Evolutionary conservation across 495 filamentous ascomycete species (phyloP), one percentile per base, ranked within the genome.

Genomic region (Penicillium ochrochloron): DNA sequence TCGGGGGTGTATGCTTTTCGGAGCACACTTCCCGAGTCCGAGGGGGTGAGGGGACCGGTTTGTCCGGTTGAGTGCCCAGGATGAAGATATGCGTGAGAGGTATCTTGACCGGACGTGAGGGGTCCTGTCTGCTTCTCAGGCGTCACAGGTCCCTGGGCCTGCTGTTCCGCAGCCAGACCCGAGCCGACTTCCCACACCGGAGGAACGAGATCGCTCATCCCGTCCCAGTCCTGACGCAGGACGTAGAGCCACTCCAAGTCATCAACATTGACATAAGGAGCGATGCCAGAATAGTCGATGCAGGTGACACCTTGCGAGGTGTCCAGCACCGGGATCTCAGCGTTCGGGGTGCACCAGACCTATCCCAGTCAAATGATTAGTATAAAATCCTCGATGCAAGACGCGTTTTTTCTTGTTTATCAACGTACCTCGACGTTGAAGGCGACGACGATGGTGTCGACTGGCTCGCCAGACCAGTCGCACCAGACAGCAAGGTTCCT

Each of bases 401-500:
- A 35, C 17, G 51, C 19, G 31, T 53, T 42, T 17, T 15, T 52
- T 50, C 35, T 56, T 37, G 33, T 19, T 25, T 53, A 27, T 19
- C 48, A 21, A 41, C 66, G 62, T 72, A 80, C 78, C 66, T 80
- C 75, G 17, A 80, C 54, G 25, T 27, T 27, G 25, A 27, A 3
- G 66, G 59, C 5, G 50, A 77, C 55, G 12, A 69, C 62, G n/a
- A 75, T 76, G 11, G 67, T 66, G 14, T 74, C 65, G 2, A 57
- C 37, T 11, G 64, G 63, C 8, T 74, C 67, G 5, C 75, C 77
- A 55, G 57, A 66, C 78, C 78, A 81, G 17, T 70, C 68, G 14
- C 73, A 73, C 50, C 61, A 70, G 17, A 81, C 33, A 27, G 79
- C 76, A 9, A 79, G 66, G 33, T 79, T 71, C 48, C 61, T 72